A percentile compares a stretch with the other conserved stretches of the same genome.
Conservation (phyloP, 169 alveolate genomes). For the Plasmodium knowlesi region DNA sequence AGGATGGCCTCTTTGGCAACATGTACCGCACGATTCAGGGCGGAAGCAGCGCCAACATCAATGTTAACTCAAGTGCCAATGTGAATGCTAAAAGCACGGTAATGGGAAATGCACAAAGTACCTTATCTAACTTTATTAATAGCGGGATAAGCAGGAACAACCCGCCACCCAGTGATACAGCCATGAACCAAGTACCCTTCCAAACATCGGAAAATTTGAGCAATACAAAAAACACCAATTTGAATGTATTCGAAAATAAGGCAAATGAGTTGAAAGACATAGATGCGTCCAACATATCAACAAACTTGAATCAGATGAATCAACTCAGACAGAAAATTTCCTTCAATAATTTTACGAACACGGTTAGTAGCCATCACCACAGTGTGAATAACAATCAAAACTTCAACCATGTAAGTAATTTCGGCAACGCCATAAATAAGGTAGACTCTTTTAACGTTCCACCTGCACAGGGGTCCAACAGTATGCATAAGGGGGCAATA, state of each 20-base stretch:
- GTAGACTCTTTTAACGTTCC: background rate
- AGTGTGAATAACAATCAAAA: background rate
- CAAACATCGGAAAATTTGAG: background rate
- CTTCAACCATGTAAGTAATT: background rate
- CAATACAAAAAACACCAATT: background rate
- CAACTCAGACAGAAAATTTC: constrained; percentile 3
- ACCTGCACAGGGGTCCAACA: background rate
- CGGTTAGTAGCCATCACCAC: constrained; percentile 1
- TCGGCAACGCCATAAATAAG: background rate
- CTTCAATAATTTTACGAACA: constrained; percentile 25
- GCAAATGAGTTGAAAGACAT: background rate
- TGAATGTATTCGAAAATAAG: constrained; percentile 7
- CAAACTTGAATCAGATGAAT: background rate
- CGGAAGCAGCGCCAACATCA: background rate
- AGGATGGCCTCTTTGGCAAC: constrained; percentile 13
- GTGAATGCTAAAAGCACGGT: background rate
- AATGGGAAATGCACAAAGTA: background rate
- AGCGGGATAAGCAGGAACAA: background rate
- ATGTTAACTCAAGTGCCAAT: background rate
- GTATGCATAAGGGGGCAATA: background rate
- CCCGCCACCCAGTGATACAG: background rate
- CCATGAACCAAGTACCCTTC: background rate
- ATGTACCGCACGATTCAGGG: constrained; percentile 10
- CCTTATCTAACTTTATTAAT: background rate
- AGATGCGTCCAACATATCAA: background rate